phyloP scores from a whole-genome alignment of 768 basidiomycete genomes.

The Gloeopeniophorella convolvens region DNA sequence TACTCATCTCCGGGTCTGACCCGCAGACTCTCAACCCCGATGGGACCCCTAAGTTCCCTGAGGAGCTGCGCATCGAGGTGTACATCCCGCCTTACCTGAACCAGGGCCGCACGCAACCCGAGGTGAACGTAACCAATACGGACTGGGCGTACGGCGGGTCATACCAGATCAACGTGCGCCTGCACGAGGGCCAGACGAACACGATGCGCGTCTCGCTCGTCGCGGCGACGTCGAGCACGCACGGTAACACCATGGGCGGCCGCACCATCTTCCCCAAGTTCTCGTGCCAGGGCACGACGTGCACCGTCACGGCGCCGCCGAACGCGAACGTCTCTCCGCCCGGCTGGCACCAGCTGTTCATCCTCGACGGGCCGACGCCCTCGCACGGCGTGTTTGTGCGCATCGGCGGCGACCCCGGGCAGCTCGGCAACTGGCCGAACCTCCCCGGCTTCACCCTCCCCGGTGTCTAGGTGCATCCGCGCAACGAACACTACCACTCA shows the following conservation, averaged over 20 bases:
- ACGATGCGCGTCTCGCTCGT: slow-evolving; percentile 58
- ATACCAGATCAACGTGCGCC: slow-evolving; percentile 45
- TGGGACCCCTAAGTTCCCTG: slow-evolving; percentile 43
- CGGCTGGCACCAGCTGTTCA: slow-evolving; percentile 70
- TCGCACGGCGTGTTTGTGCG: slow-evolving; percentile 70
- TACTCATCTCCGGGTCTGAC: slow-evolving; percentile 73
- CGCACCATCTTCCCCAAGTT: slow-evolving; percentile 71
- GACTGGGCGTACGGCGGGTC: slow-evolving; percentile 58
- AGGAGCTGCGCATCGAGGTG: slow-evolving; percentile 73
- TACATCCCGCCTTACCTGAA: slow-evolving; percentile 86
- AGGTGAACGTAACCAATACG: slow-evolving; percentile 46
- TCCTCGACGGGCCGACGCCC: slow-evolving; percentile 74
- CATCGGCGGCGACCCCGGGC: slow-evolving; percentile 69
- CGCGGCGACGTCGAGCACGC: slow-evolving; percentile 71
- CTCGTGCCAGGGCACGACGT: slow-evolving; percentile 57
- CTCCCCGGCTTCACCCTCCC: slow-evolving; percentile 62
- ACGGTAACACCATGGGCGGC: slow-evolving; percentile 71
- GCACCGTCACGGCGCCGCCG: slow-evolving; percentile 75
- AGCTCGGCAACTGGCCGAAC: slow-evolving; percentile 68
- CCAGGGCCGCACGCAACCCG: slow-evolving; percentile 54
- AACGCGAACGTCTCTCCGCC: slow-evolving; percentile 63
- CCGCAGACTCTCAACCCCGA: slow-evolving; percentile 45
- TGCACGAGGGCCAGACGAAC: slow-evolving; percentile 35
- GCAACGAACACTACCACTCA: not conserved
- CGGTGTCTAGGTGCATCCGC: too few species aligned